Evolutionary conservation across 2,329 filamentous ascomycete species (phyloP), one percentile per base, ranked within the genome.

Genomic region (Ascochyta pisi): DNA sequence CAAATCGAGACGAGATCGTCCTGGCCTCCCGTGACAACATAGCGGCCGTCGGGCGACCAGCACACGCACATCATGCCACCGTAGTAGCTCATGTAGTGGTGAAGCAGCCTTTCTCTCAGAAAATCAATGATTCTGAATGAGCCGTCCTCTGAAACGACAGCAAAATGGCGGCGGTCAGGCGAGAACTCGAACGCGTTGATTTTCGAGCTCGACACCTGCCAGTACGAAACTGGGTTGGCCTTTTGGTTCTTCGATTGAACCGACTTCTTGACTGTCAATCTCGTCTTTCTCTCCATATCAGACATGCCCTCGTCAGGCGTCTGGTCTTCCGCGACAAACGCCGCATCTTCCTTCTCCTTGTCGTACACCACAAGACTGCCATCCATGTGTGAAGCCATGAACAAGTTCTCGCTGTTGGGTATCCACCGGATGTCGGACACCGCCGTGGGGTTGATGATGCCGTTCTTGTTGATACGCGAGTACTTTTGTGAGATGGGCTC

Each of bases 11-110:
- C 90, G 9, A 98, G 81, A 73, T 99, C 95, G 73, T 99, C 95
- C 76, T 98, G 94, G 4, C 95, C 93, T 48, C 95, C 95, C 0
- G 95, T 97, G 16, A 99, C 82, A 47, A 99, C 88, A 74, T 98
- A 99, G 73, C 96, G 94, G 47, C 92, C 93, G 71, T 99, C 95
- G 9, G 95, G 95, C 6, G 94, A 97, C 95, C 95, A 99, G 77
- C 92, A 96, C 2, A 97, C 92, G 70, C 92, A 96, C 40, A 90
- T 90, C 58, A 99, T 83, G 3, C 92, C 94, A 42, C 95, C 95
- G 68, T 97, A 99, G 78, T 97, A 99, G 50, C 91, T 91, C 66
- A 89, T 87, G 75, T 91, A 97, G 40, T 96, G 81, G 68, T 94
- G 91, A 12, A 95, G 80, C n/a, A 98, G 82, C 91, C 91, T 86